Evolutionary conservation across 768 basidiomycete genomes (phyloP), one percentile per base, ranked within the genome.

Genomic region (Ramaria sp.): DNA sequence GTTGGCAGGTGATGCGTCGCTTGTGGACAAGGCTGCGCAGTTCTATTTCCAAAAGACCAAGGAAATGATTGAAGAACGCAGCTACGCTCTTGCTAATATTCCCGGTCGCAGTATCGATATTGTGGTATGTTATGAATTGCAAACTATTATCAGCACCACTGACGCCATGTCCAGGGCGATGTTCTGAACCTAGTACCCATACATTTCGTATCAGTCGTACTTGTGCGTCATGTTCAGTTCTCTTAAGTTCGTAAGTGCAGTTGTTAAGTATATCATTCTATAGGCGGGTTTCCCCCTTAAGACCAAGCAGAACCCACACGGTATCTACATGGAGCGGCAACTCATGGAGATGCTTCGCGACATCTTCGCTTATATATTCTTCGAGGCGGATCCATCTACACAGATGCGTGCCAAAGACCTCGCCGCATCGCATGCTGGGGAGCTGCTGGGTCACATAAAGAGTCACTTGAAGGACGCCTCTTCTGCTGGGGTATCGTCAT

Each of bases 241-340:
- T 38, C 13, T 2, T 19, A 27, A 5, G 27, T 27, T 27, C 27
- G 5, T 27, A 24, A 27, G n/a, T 9, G 20, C 22, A 48, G 15
- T 24, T 15, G 4, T 48, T 12, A 15, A 11, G 17, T 9, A 31
- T 33, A 4, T n/a, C 38, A 17, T 20, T 15, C 4, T 39, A 20
- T 50, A 90, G 88, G 83, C 82, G 57, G 87, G 87, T 13, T 82
- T 91, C 57, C 67, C 73, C n/a, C 71, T 91, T 54, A 88, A 84
- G 70, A 78, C 77, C 1, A 76, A 76, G 54, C 62, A 75, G 2
- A 65, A 75, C 13, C 72, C 74, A 22, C 63, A 72, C n/a, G 88
- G 84, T n/a, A 70, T 71, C 37, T 87, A 80, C 63, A 84, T 84
- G 1, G 75, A 83, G 33, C 62, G 70, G 43, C 78, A 87, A 63